Conservation (phyloP, 2,329 filamentous ascomycete genomes). For the Phaeosphaeria sp. region DNA sequence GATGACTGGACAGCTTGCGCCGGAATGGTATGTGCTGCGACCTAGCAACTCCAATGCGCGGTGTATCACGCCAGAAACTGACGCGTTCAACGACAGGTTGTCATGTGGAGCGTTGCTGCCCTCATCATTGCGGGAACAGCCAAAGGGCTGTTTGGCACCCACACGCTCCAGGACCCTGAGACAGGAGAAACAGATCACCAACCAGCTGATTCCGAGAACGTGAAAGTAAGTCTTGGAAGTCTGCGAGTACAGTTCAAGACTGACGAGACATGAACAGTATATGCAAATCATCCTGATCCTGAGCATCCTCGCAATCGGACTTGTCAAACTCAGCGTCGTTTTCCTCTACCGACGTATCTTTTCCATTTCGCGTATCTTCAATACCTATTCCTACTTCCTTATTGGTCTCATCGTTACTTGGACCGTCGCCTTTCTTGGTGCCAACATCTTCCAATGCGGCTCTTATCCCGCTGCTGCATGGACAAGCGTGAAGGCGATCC, state of each 20-base stretch:
- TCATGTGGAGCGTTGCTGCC: slow-evolving; percentile 5
- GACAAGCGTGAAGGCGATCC: slow-evolving; percentile 5
- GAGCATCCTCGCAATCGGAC: slow-evolving; percentile 6
- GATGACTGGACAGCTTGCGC: slow-evolving; percentile 10
- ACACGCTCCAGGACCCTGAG: slow-evolving; percentile 8
- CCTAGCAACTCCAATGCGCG: background rate
- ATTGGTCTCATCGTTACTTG: slow-evolving; percentile 1
- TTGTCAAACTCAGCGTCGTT: slow-evolving; percentile 13
- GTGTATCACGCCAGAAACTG: background rate
- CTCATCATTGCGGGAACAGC: slow-evolving; percentile 7
- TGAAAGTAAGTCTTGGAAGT: background rate
- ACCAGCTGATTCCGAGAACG: slow-evolving; percentile 4
- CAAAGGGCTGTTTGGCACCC: slow-evolving; percentile 1
- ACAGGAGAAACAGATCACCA: slow-evolving; percentile 1
- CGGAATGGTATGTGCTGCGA: slow-evolving; percentile 3
- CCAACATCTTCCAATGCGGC: slow-evolving; percentile 11
- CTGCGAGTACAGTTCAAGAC: background rate
- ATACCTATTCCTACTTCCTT: slow-evolving; percentile 6
- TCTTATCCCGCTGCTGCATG: slow-evolving; percentile 4
- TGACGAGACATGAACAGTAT: slow-evolving; percentile 4
- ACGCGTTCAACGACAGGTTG: background rate
- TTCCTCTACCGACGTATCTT: slow-evolving; percentile 11
- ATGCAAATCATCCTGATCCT: slow-evolving; percentile 8
- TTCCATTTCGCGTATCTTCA: slow-evolving; percentile 7
- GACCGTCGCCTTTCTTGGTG: slow-evolving; percentile 5